Evolutionary conservation across 179 eudicot species (phyloP), one percentile per base, ranked within the genome.

Genomic region (Silene coronaria): DNA sequence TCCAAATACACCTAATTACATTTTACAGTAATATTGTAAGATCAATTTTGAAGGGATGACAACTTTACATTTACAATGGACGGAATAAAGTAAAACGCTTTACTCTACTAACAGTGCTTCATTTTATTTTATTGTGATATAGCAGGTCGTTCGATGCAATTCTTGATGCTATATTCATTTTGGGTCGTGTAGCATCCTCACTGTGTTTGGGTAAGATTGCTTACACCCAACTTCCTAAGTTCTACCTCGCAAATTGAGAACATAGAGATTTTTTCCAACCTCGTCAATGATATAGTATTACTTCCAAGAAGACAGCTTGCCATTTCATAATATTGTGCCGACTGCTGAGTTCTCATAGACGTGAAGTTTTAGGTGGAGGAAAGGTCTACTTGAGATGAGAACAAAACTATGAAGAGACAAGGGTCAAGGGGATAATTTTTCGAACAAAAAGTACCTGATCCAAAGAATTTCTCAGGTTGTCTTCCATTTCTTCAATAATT

Each of bases 401-500:
- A 24, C 24, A 26, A 10, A 62, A 58, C 32, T 32, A 60, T 17
- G 63, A 51, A 48, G 46, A 34, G 30, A 28, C 5, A 30, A 3
- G 16, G 22, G 58, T 22, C 67, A 12, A 62, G 21, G 8, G 58
- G 21, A 5, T 32, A 13, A 61, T 36, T 45, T 71, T 10, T 66
- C 28, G 38, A 46, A 63, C 51, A 17, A 17, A 46, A 24, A 6
- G 42, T 89, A 94, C 98, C 97, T 94, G 98, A 76, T 94, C 98
- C 66, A 94, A 75, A 3, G 97, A 92, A 79, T 94, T 88, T 75
- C 97, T 86, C 82, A 94, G 81, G 83, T 90, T 94, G 80, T 96
- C 88, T 84, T 94, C 98, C 90, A 94, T 76, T 77, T 94, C 98
- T 84, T 94, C 98, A 24, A 94, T 94, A 97, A 94, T 94, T 82